These are phyloP conservation scores for Areca catechu DNA, from an alignment of 176 grass and related monocot genomes.

Conservation along the genomic window DNA sequence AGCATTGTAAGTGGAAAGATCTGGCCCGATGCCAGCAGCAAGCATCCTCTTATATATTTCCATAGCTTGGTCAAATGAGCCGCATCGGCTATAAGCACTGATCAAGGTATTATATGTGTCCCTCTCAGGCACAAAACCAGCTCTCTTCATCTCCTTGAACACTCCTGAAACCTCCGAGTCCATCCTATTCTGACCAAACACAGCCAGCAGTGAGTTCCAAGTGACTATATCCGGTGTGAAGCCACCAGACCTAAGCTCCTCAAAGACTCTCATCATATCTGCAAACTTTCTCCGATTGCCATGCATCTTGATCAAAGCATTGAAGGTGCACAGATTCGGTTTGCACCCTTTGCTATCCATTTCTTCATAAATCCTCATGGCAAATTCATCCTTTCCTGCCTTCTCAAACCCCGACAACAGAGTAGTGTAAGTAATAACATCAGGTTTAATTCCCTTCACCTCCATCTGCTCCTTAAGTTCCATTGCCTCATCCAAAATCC, in stretches of 20 bases:
- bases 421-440: conserved; percentile 90
- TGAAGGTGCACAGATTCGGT: conserved; percentile 83
- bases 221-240: conserved; percentile 65
- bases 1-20: conserved; percentile 75
- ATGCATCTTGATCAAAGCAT: conserved; percentile 80
- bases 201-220: conserved; percentile 73
- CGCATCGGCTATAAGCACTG: conserved; percentile 84
- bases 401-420: conserved; percentile 77
- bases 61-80: conserved; percentile 81
- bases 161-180: conserved; percentile 65
- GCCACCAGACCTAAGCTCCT: conserved; percentile 49
- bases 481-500: conserved; percentile 53
- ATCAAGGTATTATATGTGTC: conserved; percentile 90
- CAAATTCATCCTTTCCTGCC: conserved; percentile 56
- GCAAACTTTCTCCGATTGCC: conserved; percentile 63
- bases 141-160: conserved; percentile 91
- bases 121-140: conserved; percentile 80
- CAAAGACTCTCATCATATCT: conserved; percentile 78
- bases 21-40: conserved; percentile 57
- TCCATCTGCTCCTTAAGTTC: conserved; percentile 67
- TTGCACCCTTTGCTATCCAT: conserved; percentile 56
- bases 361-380: conserved; percentile 46
- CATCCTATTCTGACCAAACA: conserved; percentile 88
- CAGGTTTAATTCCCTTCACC: conserved; percentile 52
- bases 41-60: conserved; percentile 91